These are phyloP conservation scores for Prinsepia uniflora DNA, from an alignment of 306 rosid species.

Conservation along the genomic window DNA sequence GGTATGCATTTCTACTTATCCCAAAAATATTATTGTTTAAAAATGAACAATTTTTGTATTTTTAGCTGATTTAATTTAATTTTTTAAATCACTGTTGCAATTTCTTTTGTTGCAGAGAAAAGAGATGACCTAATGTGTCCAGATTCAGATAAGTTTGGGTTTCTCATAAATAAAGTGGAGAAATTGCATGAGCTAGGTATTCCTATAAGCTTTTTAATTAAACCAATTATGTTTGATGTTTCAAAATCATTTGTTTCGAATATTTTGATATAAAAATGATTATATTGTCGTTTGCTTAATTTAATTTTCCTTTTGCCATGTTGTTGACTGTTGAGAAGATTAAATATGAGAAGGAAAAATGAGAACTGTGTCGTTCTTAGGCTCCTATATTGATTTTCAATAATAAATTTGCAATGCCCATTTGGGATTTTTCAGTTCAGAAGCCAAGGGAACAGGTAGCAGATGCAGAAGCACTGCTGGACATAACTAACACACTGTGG, in stretches of 20 bases:
- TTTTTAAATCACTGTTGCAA: background rate
- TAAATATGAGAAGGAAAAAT: background rate
- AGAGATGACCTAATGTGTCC: slow-evolving; percentile 46
- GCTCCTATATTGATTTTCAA: background rate
- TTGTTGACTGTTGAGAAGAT: background rate
- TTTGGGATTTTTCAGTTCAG: slow-evolving; percentile 42
- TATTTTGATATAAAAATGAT: background rate
- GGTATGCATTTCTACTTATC: slow-evolving; percentile 27
- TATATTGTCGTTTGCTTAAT: background rate
- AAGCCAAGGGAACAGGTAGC: slow-evolving; percentile 85
- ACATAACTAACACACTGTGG: slow-evolving; percentile 47
- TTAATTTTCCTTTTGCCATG: background rate
- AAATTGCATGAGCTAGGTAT: slow-evolving; percentile 60
- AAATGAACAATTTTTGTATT: background rate
- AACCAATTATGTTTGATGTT: background rate
- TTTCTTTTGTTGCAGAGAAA: slow-evolving; percentile 42
- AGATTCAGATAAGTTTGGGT: slow-evolving; percentile 48
- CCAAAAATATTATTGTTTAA: background rate
- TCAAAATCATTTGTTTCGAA: too few species aligned
- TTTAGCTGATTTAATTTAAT: background rate
- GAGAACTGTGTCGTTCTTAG: background rate
- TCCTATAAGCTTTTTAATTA: background rate
- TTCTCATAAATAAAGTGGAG: slow-evolving; percentile 46
- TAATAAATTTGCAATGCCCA: background rate
- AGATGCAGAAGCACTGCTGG: slow-evolving; percentile 76